phyloP scores from a whole-genome alignment of 2,329 filamentous ascomycete species.

The Pezicula rhizophila region DNA sequence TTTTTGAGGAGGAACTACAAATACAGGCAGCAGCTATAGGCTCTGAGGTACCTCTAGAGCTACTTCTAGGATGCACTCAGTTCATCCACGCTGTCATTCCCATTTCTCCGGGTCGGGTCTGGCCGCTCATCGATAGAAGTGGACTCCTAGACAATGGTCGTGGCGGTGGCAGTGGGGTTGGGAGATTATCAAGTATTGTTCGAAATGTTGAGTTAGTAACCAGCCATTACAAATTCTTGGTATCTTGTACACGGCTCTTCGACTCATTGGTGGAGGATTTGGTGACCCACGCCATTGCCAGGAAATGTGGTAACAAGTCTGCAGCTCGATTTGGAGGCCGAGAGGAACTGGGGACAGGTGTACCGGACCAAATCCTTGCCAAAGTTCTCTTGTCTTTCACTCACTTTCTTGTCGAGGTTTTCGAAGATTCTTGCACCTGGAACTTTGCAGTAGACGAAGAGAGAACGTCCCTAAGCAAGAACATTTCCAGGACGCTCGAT shows the following conservation, averaged over 20 bases:
- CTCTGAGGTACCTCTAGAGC: constrained; percentile 46
- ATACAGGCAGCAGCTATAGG: constrained; percentile 33
- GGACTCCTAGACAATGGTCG: constrained; percentile 72
- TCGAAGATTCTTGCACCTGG: constrained; percentile 84
- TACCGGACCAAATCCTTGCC: constrained; percentile 71
- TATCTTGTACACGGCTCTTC: constrained; percentile 69
- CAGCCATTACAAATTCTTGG: constrained; percentile 71
- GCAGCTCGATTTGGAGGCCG: constrained; percentile 38
- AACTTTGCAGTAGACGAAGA: constrained; percentile 66
- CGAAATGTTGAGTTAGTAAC: constrained; percentile 75
- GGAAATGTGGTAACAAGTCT: constrained; percentile 51
- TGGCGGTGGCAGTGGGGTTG: constrained; percentile 47
- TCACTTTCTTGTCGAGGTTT: constrained; percentile 71
- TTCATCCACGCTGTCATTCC: constrained; percentile 71
- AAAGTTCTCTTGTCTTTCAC: constrained; percentile 68
- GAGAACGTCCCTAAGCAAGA: constrained; percentile 60
- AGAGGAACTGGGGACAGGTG: constrained; percentile 58
- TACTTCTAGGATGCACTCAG: constrained; percentile 66
- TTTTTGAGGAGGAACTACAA: constrained; percentile 66
- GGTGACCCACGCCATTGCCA: constrained; percentile 60
- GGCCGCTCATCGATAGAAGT: constrained; percentile 82
- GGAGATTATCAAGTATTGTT: constrained; percentile 71
- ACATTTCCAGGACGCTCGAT: constrained; percentile 64
- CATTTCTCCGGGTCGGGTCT: constrained; percentile 74
- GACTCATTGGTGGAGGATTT: constrained; percentile 70